Percentiles rank a stretch among this genome's conserved stretches.
phyloP scores from a whole-genome alignment of 306 rosid species.

The Vigna mungo region DNA sequence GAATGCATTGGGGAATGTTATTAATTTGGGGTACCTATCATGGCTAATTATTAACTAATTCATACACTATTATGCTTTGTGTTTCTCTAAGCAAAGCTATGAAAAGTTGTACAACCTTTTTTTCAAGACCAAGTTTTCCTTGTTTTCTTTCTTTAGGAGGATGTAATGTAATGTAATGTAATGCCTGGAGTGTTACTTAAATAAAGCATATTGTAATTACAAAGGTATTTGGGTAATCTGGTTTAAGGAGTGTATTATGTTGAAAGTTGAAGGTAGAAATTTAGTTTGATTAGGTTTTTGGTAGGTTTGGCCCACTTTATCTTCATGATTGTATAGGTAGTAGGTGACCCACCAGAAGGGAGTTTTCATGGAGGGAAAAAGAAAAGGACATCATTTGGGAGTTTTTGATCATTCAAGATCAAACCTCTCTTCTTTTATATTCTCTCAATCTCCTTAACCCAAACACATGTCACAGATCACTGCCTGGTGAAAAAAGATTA shows the following conservation, averaged over 20 bases:
- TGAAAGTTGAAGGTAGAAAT: constrained; percentile 42
- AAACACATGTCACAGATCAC: constrained; percentile 34
- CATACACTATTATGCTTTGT: background rate
- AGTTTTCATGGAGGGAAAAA: constrained; percentile 39
- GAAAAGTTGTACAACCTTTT: constrained; percentile 41
- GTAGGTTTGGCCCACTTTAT: constrained; percentile 57
- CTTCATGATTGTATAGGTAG: constrained; percentile 44
- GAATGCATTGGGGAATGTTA: constrained; percentile 59
- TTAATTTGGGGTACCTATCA: constrained; percentile 44
- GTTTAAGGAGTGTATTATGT: constrained; percentile 28
- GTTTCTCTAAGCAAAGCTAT: constrained; percentile 38
- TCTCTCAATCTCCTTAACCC: background rate
- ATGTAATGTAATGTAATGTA: constrained; percentile 45
- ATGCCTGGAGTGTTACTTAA: constrained; percentile 47
- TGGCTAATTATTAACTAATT: constrained; percentile 42
- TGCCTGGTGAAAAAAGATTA: constrained; percentile 44
- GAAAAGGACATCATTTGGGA: constrained; percentile 52
- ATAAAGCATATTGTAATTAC: constrained; percentile 22
- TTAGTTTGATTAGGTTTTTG: constrained; percentile 39
- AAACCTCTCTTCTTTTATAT: background rate
- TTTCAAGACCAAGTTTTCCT: constrained; percentile 16
- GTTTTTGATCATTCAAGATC: constrained; percentile 50
- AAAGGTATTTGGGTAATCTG: constrained; percentile 42
- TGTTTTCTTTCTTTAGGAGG: constrained; percentile 38
- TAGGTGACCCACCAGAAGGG: constrained; percentile 63